A percentile compares a stretch with the other conserved stretches of the same genome.
Conservation (phyloP, 495 filamentous ascomycete genomes). For the Daldinia vernicosa region DNA sequence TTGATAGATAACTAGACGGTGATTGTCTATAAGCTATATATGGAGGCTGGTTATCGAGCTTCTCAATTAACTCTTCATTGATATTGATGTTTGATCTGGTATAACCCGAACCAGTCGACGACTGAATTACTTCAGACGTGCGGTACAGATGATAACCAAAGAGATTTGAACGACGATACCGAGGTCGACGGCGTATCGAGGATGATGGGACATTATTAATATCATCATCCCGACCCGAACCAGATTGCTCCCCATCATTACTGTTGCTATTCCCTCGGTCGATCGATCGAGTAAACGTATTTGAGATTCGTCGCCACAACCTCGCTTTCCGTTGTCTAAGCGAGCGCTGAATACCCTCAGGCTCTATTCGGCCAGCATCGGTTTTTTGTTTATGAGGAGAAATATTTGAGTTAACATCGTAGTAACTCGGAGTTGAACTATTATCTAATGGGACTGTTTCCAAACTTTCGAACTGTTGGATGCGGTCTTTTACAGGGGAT, state of each 20-base stretch:
- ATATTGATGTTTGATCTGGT: conserved; percentile 9
- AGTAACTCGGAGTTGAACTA: conserved; percentile 4
- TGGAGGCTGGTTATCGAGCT: conserved; percentile 14
- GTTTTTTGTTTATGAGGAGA: conserved; percentile 6
- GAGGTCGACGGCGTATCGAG: conserved; percentile 8
- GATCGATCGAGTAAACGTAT: conserved; percentile 28
- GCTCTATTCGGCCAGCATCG: neutral
- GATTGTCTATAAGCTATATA: conserved; percentile 6
- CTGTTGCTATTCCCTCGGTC: conserved; percentile 22
- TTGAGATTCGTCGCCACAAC: conserved; percentile 42
- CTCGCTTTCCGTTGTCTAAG: conserved; percentile 28
- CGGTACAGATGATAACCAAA: conserved; percentile 28
- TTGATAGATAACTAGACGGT: neutral
- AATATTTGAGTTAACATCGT: neutral
- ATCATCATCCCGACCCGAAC: conserved; percentile 1
- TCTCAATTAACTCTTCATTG: conserved; percentile 11
- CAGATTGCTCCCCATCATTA: neutral
- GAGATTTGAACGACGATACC: conserved; percentile 26
- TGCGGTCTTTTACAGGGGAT: conserved; percentile 49
- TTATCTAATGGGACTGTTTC: conserved; percentile 15
- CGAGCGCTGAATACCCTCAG: conserved; percentile 20
- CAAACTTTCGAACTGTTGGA: conserved; percentile 49
- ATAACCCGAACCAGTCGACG: conserved; percentile 8
- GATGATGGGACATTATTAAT: neutral
- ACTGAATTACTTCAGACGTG: conserved; percentile 27